Conservation (phyloP, 768 basidiomycete genomes). For the Myochromella boudieri region DNA sequence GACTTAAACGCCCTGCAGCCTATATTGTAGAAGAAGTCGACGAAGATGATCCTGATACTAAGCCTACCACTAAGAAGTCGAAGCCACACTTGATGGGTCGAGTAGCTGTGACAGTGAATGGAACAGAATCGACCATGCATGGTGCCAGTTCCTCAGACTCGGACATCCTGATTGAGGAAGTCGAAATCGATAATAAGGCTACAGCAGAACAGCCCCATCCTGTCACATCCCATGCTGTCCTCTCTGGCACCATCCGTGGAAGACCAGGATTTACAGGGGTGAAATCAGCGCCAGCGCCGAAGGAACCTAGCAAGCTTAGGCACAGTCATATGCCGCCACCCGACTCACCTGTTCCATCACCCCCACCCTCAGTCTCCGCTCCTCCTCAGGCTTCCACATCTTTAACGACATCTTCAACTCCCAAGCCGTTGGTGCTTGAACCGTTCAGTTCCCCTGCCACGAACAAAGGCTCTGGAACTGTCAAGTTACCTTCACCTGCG, state of each 20-base stretch:
- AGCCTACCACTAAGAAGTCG: slow-evolving; percentile 46
- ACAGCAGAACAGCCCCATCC: slow-evolving; percentile 16
- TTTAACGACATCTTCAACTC: not conserved
- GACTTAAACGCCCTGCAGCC: slow-evolving; percentile 11
- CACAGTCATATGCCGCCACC: slow-evolving; percentile 59
- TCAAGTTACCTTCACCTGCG: slow-evolving; percentile 10
- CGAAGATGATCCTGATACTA: slow-evolving; percentile 38
- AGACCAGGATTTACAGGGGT: slow-evolving; percentile 26
- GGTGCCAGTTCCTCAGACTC: slow-evolving; percentile 3
- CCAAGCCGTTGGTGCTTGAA: not conserved
- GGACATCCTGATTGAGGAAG: slow-evolving; percentile 32
- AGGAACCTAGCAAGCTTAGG: slow-evolving; percentile 77
- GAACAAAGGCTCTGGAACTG: no score
- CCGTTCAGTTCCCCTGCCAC: not conserved
- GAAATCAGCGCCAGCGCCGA: slow-evolving; percentile 59
- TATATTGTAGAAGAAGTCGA: slow-evolving; percentile 34
- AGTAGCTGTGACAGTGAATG: slow-evolving; percentile 9
- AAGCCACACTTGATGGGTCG: slow-evolving; percentile 37
- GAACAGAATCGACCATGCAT: slow-evolving; percentile 11
- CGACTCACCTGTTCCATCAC: slow-evolving; percentile 19
- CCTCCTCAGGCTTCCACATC: not conserved
- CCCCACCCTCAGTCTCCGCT: not conserved
- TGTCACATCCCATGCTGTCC: slow-evolving; percentile 7
- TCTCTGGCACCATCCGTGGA: slow-evolving; percentile 18
- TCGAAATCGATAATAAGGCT: slow-evolving; percentile 26